A percentile compares a stretch with the other conserved stretches of the same genome.
Conservation (phyloP, 164 flowering plant species). For the Amborella trichopoda region DNA sequence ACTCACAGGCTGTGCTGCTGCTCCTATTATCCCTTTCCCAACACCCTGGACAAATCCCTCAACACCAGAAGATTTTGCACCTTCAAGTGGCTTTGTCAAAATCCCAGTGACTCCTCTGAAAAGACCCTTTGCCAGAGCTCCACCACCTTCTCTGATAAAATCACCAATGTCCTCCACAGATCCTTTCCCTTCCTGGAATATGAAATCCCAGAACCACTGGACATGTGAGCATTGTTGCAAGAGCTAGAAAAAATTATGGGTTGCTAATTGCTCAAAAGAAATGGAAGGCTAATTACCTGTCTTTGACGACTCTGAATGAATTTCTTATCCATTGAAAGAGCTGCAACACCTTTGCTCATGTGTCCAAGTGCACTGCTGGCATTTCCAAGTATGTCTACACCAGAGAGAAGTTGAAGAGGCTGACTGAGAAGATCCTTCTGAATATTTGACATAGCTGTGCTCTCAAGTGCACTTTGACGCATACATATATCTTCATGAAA, state of each 20-base stretch:
- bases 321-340: slow-evolving; percentile 96
- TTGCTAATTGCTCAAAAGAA: background rate
- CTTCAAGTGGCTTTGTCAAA: slow-evolving; percentile 97
- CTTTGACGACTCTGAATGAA: slow-evolving; percentile 91
- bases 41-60: slow-evolving; percentile 99
- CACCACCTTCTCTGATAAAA: slow-evolving; percentile 96
- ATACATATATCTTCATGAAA: slow-evolving; percentile 67
- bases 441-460: slow-evolving; percentile 57
- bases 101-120: slow-evolving; percentile 97
- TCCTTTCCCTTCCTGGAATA: slow-evolving; percentile 77
- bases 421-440: slow-evolving; percentile 93
- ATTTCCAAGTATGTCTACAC: slow-evolving; percentile 97
- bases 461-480: slow-evolving; percentile 78
- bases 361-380: slow-evolving; percentile 99
- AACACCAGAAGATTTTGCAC: slow-evolving; percentile 96
- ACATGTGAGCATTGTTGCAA: too few species aligned
- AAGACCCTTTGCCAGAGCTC: slow-evolving; percentile 90
- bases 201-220: too few species aligned
- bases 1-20: slow-evolving; percentile 97
- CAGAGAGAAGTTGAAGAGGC: slow-evolving; percentile 93
- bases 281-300: slow-evolving; percentile 44
- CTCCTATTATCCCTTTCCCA: slow-evolving; percentile 97
- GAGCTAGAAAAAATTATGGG: slow-evolving; percentile 2
- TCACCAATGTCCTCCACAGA: slow-evolving; percentile 77
- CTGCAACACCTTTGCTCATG: slow-evolving; percentile 99